A percentile compares a stretch with the other conserved stretches of the same genome.
These are phyloP conservation scores for Keithomyces neogunnii DNA, from an alignment of 2,329 filamentous ascomycete species.

Conservation along the genomic window DNA sequence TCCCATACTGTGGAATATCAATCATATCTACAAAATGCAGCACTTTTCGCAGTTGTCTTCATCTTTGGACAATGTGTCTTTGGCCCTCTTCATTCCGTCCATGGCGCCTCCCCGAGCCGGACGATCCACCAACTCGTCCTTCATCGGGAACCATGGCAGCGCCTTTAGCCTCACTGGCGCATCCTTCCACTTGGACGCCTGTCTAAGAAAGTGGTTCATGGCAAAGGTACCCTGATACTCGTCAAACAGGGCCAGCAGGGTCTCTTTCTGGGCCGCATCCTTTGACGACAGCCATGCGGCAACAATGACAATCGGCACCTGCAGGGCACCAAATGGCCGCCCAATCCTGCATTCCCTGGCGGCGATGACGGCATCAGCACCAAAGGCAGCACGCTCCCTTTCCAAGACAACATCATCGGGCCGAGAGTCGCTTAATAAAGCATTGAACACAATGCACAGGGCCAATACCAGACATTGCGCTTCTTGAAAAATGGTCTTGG, in stretches of 20 bases:
- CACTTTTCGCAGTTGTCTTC: not conserved
- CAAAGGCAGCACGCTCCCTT: not conserved
- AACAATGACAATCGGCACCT: not conserved
- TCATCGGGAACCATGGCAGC: not conserved
- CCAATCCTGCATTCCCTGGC: not conserved
- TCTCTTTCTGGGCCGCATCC: not conserved
- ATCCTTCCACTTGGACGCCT: not conserved
- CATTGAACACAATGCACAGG: not conserved
- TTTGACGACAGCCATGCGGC: not conserved
- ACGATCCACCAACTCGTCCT: not conserved
- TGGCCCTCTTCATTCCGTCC: not conserved
- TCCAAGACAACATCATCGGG: not conserved
- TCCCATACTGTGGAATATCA: not conserved
- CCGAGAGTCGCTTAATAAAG: not conserved
- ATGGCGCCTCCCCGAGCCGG: too few relatives aligned
- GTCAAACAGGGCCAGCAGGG: not conserved
- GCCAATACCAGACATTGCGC: not conserved
- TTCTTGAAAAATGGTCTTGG: not conserved
- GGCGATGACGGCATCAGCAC: not conserved
- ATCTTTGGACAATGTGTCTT: too few relatives aligned
- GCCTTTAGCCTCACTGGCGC: not conserved
- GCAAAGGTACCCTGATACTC: not conserved
- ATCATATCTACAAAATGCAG: conserved; percentile 4
- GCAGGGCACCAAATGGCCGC: not conserved
- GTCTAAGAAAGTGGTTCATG: not conserved